Percentiles rank a stretch among this genome's conserved stretches.
These are phyloP conservation scores for Reutealis trisperma DNA, from an alignment of 345 rosid genomes.

Conservation along the genomic window DNA sequence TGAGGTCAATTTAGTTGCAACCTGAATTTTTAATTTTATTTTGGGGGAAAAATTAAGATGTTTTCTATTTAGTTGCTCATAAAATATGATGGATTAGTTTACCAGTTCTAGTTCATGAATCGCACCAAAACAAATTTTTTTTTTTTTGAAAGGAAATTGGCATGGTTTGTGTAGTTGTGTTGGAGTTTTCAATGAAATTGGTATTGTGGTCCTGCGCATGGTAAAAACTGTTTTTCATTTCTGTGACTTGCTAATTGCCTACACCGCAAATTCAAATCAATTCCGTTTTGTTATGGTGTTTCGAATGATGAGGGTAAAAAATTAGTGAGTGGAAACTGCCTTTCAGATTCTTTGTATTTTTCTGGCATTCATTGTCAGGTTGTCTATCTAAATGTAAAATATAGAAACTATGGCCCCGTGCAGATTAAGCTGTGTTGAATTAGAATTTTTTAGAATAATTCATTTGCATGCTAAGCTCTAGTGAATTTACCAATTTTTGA, in stretches of 20 bases:
- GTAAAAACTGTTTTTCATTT: slow-evolving; percentile 10
- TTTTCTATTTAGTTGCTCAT: slow-evolving; percentile 7
- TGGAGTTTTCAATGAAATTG: slow-evolving; percentile 27
- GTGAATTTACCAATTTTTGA: not conserved
- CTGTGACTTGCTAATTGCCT: slow-evolving; percentile 5
- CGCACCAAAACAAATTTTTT: not conserved
- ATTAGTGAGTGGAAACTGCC: not conserved
- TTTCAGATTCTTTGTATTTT: not conserved
- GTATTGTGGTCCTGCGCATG: slow-evolving; percentile 28
- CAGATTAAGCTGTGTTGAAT: not conserved
- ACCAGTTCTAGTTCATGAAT: too few species aligned
- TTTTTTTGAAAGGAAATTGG: not conserved
- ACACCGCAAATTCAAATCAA: not conserved
- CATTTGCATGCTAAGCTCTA: not conserved
- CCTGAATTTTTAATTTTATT: not conserved
- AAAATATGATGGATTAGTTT: not conserved
- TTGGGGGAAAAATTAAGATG: slow-evolving; percentile 1
- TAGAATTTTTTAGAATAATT: slow-evolving; percentile 4
- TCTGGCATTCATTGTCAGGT: not conserved
- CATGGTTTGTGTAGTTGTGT: slow-evolving; percentile 1
- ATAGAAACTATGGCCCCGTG: not conserved
- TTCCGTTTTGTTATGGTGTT: not conserved
- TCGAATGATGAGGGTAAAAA: not conserved
- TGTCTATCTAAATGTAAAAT: not conserved
- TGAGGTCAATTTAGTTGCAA: slow-evolving; percentile 24